Evolutionary conservation across 2,329 filamentous ascomycete species (phyloP), one percentile per base, ranked within the genome.

Genomic region (Fusarium burgessii): DNA sequence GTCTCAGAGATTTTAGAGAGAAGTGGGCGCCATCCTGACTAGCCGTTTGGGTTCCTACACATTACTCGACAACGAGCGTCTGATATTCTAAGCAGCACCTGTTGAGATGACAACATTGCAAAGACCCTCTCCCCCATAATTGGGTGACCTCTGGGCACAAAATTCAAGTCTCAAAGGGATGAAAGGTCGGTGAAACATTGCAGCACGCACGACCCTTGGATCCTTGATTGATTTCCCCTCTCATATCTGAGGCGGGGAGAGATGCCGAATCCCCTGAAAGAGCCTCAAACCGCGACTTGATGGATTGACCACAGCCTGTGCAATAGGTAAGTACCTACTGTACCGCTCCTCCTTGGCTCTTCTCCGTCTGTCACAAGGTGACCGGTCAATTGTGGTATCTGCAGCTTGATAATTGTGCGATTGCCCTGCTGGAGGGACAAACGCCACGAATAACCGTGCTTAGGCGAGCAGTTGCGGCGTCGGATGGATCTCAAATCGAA

Each of bases 401-500:
- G 29, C 20, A 36, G 10, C 23, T 40, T 56, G 29, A 33, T 14
- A 23, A 54, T 33, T 52, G 40, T 6, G 20, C n/a, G 27, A 43
- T 23, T 23, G 17, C 23, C n/a, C 9, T 29, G 41, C n/a, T n/a
- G n/a, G 60, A 25, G 36, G 23, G 40, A 36, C 32, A 29, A 45
- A 63, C 58, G 46, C 64, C 58, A 63, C 51, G 52, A 61, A 71
- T 66, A 72, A 38, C 70, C 70, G 68, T 59, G 50, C 60, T 25
- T 63, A 70, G 61, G 56, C 59, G 66, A 72, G 33, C 42, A 23
- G 72, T 56, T 64, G 63, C 40, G 54, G 66, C 62, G 49, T 52
- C 23, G 47, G 36, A 63, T 64, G 50, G 49, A 42, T 57, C 63
- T 47, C 43, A 13, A 50, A 72, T 67, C 66, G 62, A 70, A 67